phyloP scores from a whole-genome alignment of 495 filamentous ascomycete genomes.

The Geoglossum glabrum region DNA sequence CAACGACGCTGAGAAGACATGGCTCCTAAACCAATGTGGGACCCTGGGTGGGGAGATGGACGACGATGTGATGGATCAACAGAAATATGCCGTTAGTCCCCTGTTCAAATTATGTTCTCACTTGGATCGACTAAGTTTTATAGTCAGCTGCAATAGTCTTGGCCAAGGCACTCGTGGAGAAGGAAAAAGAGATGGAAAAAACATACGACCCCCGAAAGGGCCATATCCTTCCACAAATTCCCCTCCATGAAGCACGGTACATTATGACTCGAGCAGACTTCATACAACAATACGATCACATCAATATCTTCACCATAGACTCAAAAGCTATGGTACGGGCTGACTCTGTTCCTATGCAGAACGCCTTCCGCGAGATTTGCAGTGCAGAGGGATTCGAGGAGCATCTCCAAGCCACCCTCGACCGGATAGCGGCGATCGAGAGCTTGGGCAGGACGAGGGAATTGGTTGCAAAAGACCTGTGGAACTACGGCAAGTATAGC shows the following conservation, averaged over 20 bases:
- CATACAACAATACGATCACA: conserved; percentile 74
- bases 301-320: conserved; percentile 92
- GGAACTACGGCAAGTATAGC: conserved; percentile 59
- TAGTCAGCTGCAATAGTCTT: conserved; percentile 84
- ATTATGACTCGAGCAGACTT: conserved; percentile 95
- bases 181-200: conserved; percentile 43
- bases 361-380: conserved; percentile 72
- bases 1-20: conserved; percentile 64
- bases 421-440: conserved; percentile 77
- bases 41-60: conserved; percentile 88
- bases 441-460: conserved; percentile 81
- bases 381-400: conserved; percentile 50
- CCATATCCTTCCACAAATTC: conserved; percentile 62
- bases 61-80: conserved; percentile 97
- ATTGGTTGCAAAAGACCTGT: conserved; percentile 69
- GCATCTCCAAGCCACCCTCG: conserved; percentile 60
- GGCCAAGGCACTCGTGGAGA: conserved; percentile 70
- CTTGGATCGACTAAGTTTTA: background rate
- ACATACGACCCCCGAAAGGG: conserved; percentile 42
- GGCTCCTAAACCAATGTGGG: conserved; percentile 90
- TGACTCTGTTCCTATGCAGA: conserved; percentile 89
- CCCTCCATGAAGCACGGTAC: conserved; percentile 66
- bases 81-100: conserved; percentile 63
- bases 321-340: conserved; percentile 73
- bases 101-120: background rate